Evolutionary conservation across 352 stramenopile species (phyloP).

Genomic region (Phytopythium delawarense): DNA sequence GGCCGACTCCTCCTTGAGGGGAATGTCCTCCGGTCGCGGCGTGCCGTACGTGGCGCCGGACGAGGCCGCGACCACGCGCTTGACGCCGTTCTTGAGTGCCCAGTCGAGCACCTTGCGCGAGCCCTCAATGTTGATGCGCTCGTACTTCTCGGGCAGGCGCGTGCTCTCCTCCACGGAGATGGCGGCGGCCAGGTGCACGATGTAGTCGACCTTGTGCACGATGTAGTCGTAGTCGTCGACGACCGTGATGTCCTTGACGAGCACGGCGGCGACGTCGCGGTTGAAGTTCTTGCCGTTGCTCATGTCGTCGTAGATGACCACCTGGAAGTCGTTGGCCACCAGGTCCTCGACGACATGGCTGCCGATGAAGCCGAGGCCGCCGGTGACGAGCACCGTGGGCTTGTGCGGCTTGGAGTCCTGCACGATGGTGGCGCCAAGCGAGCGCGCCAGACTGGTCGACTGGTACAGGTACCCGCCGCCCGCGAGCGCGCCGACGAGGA

Average conservation of each 20-base stretch:
- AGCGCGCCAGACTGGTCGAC: slow-evolving; percentile 24
- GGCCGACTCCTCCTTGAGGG: slow-evolving; percentile 64
- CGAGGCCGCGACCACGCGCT: slow-evolving; percentile 75
- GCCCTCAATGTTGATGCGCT: slow-evolving; percentile 80
- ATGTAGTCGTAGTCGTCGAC: slow-evolving; percentile 78
- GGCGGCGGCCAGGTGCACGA: slow-evolving; percentile 77
- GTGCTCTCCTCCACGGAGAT: slow-evolving; percentile 87
- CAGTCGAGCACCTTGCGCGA: slow-evolving; percentile 81
- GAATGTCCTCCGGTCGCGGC: slow-evolving; percentile 57
- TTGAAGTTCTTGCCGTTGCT: slow-evolving; percentile 88
- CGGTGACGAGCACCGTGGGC: slow-evolving; percentile 71
- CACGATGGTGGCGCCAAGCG: slow-evolving; percentile 24
- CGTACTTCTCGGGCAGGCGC: slow-evolving; percentile 81
- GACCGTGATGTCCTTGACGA: slow-evolving; percentile 84
- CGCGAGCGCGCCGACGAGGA: slow-evolving; percentile 60
- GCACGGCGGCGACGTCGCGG: slow-evolving; percentile 54
- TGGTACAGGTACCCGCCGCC: slow-evolving; percentile 59
- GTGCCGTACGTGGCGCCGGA: slow-evolving; percentile 76
- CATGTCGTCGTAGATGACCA: slow-evolving; percentile 87
- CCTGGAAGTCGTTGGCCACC: slow-evolving; percentile 62
- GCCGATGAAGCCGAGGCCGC: slow-evolving; percentile 79
- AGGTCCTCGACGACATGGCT: slow-evolving; percentile 84
- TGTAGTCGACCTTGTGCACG: slow-evolving; percentile 80
- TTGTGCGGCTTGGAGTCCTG: slow-evolving; percentile 22
- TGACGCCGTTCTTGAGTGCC: slow-evolving; percentile 66